Evolutionary conservation across 2,329 filamentous ascomycete genomes (phyloP).

Genomic region (Pezicula neosporulosa): DNA sequence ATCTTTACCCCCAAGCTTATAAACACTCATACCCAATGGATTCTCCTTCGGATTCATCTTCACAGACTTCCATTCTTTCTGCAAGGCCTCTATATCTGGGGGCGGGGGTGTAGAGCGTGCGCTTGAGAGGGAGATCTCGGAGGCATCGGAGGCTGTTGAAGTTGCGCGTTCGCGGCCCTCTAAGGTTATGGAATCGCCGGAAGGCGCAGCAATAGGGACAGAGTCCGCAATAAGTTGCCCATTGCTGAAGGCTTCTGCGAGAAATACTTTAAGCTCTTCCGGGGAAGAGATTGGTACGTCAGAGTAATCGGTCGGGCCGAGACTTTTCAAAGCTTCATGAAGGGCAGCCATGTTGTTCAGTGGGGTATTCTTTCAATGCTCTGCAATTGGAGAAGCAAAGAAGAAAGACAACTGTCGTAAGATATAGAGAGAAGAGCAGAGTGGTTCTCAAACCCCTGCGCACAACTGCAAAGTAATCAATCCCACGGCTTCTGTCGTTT

Average conservation of each 20-base stretch:
- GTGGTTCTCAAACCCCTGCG: no score
- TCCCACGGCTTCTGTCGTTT: no score
- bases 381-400: background rate
- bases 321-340: constrained; percentile 54
- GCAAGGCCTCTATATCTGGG: constrained; percentile 56
- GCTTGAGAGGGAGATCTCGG: constrained; percentile 48
- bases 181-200: constrained; percentile 38
- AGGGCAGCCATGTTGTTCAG: constrained; percentile 47
- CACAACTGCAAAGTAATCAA: no score
- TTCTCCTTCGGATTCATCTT: constrained; percentile 72
- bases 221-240: constrained; percentile 74
- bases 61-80: constrained; percentile 79
- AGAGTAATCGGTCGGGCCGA: constrained; percentile 53
- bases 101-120: constrained; percentile 36
- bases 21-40: constrained; percentile 72
- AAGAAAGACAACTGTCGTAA: background rate
- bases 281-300: constrained; percentile 35
- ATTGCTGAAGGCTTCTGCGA: constrained; percentile 59
- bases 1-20: constrained; percentile 76
- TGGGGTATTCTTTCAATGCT: background rate
- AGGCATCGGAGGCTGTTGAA: constrained; percentile 45
- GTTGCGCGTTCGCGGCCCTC: constrained; percentile 55
- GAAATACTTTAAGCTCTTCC: constrained; percentile 49
- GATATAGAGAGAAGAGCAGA: no score
- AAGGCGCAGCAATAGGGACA: constrained; percentile 56